phyloP scores from a whole-genome alignment of 2,329 filamentous ascomycete genomes.

The Blastomyces parvus region DNA sequence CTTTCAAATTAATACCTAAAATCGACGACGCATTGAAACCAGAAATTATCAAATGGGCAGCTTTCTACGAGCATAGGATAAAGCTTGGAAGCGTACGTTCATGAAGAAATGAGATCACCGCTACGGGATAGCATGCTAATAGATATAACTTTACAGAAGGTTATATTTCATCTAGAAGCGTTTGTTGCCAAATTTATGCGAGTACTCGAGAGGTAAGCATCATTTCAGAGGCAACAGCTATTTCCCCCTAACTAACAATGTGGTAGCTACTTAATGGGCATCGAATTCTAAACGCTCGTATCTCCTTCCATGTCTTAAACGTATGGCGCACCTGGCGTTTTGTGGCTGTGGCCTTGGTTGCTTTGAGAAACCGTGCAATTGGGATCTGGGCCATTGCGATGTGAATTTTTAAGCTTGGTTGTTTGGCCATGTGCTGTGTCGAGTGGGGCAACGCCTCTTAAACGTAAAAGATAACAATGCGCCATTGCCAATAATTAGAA shows the following conservation, averaged over 20 bases:
- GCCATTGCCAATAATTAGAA: not conserved
- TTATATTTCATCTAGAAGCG: conserved; percentile 95
- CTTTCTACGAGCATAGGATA: conserved; percentile 94
- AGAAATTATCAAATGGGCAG: conserved; percentile 90
- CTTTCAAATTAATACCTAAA: conserved; percentile 79
- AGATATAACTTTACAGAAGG: conserved; percentile 48
- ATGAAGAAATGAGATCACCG: not conserved
- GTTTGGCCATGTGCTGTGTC: not conserved
- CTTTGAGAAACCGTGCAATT: not conserved
- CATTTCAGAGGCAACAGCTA: not conserved
- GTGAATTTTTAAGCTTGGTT: not conserved
- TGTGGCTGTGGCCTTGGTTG: not conserved
- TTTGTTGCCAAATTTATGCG: conserved; percentile 99
- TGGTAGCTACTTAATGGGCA: conserved; percentile 17
- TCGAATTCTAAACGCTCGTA: conserved; percentile 13
- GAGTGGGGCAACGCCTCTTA: not conserved
- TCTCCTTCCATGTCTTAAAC: not conserved
- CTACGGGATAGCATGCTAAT: not conserved
- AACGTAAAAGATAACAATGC: not conserved
- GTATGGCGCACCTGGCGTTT: not conserved
- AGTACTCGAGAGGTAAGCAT: conserved; percentile 71
- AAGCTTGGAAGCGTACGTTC: conserved; percentile 60
- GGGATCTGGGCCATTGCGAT: not conserved
- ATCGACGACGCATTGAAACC: conserved; percentile 84
- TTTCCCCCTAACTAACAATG: conserved; percentile 3